Evolutionary conservation across 495 filamentous ascomycete genomes (phyloP).

Genomic region (Penicillium simplicissimum): DNA sequence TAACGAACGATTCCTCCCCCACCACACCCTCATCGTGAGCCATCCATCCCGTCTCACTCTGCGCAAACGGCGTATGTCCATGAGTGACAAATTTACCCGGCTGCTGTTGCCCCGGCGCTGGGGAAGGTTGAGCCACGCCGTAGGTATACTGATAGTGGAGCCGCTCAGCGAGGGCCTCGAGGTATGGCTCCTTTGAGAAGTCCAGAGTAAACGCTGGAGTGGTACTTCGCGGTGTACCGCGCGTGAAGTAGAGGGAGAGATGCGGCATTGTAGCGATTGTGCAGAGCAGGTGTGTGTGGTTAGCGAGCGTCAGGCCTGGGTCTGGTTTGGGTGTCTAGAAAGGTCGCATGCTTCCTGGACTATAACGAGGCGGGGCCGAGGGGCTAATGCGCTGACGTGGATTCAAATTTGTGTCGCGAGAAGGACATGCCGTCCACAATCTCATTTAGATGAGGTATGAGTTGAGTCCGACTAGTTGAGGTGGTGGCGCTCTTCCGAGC

Average conservation of each 20-base stretch:
- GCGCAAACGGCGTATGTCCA: constrained; percentile 10
- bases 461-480: neutral
- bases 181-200: neutral
- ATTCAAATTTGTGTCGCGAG: neutral
- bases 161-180: constrained; percentile 9
- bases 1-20: neutral
- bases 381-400: neutral
- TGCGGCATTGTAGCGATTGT: neutral
- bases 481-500: neutral
- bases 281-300: too few relatives aligned
- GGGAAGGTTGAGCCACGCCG: neutral
- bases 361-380: neutral
- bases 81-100: constrained; percentile 4
- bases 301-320: neutral
- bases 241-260: constrained; percentile 3
- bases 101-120: neutral
- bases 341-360: neutral
- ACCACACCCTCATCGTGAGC: neutral
- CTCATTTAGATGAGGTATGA: neutral
- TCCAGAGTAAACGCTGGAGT: neutral
- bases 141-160: constrained; percentile 27
- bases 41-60: neutral
- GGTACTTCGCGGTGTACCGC: neutral
- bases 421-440: neutral
- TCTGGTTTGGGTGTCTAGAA: neutral